Evolutionary conservation across 1,284 basidiomycete genomes (phyloP).

Genomic region (Ganoderma sinense): DNA sequence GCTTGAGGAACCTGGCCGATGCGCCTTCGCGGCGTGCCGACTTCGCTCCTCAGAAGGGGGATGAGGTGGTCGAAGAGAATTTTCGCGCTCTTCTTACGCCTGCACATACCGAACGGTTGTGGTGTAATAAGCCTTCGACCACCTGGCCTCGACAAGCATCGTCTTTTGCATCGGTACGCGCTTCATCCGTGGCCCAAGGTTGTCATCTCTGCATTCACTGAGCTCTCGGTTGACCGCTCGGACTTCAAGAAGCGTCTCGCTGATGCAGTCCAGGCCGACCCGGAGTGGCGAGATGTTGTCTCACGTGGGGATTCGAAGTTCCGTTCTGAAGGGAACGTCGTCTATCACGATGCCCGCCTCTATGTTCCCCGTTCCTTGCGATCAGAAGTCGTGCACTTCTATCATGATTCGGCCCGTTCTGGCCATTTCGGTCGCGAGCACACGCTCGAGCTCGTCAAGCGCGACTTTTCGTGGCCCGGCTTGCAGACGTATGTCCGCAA

Average conservation of each 20-base stretch:
- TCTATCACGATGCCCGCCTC: conserved; percentile 42
- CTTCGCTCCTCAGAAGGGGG: conserved; percentile 44
- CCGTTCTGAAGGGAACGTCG: conserved; percentile 36
- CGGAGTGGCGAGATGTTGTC: conserved; percentile 41
- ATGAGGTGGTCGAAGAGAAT: conserved; percentile 30
- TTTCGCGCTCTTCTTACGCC: conserved; percentile 30
- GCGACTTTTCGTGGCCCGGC: conserved; percentile 37
- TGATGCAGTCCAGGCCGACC: conserved; percentile 26
- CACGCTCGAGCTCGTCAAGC: conserved; percentile 27
- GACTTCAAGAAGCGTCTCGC: conserved; percentile 32
- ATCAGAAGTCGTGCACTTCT: conserved; percentile 18
- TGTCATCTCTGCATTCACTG: conserved; percentile 32
- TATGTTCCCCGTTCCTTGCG: conserved; percentile 44
- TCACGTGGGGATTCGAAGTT: conserved; percentile 37
- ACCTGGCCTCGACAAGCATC: background rate
- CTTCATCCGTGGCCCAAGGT: conserved; percentile 6
- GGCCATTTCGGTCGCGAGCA: conserved; percentile 35
- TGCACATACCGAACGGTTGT: conserved; percentile 29
- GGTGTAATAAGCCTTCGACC: background rate
- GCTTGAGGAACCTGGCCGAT: conserved; percentile 45
- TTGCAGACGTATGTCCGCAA: conserved; percentile 11
- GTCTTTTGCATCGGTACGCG: background rate
- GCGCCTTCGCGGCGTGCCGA: conserved; percentile 41
- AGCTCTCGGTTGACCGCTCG: conserved; percentile 39
- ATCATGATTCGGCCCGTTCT: conserved; percentile 30